Evolutionary conservation across 2,329 filamentous ascomycete species (phyloP), one percentile per base, ranked within the genome.

Genomic region (Grosmannia serpens): DNA sequence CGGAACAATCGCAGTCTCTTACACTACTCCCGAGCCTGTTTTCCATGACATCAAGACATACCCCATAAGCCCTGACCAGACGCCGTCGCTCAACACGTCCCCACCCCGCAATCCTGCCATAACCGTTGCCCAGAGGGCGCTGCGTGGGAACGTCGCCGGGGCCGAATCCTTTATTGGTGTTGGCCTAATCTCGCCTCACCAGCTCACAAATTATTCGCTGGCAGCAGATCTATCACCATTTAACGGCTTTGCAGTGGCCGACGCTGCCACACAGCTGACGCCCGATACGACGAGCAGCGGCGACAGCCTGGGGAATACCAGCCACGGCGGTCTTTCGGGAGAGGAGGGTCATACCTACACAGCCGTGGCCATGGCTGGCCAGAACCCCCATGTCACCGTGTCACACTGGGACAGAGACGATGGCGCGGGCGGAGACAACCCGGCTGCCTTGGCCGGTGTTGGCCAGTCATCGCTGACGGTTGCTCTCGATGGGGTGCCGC

Each of bases 351-450:
- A 15, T 55, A 8, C 58, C 8, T 41, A 69, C 51, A 65, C 71
- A 24, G 53, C 53, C 10, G 64, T 71, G 55, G 65, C 70, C 57
- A 79, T 79, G 75, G 67, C 72, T 35, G 67, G 70, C 24, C 75
- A 74, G 60, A 83, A 81, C 64, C 80, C 81, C 8, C 74, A 75
- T 31, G 77, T 84, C 24, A 81, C 76, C 7, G 77, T 83, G 53
- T 83, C 81, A 1, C 70, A 80, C 62, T 83, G 78, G 77, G 78
- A 75, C 52, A 33, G 27, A 51, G 49, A 29, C 13, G 31, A 15
- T 26, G 22, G 35, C 22, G 26, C 13, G 46, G 46, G 9, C 15
- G 8, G 46, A 27, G 46, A 50, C 20, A 4, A 7, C 20, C 20
- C 20, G 17, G n/a, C n/a, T 4, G 41, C 41, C 17, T 26, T 50